Evolutionary conservation across 805 yeast species (phyloP).

Genomic region (Tetrapisispora pingtungensis): DNA sequence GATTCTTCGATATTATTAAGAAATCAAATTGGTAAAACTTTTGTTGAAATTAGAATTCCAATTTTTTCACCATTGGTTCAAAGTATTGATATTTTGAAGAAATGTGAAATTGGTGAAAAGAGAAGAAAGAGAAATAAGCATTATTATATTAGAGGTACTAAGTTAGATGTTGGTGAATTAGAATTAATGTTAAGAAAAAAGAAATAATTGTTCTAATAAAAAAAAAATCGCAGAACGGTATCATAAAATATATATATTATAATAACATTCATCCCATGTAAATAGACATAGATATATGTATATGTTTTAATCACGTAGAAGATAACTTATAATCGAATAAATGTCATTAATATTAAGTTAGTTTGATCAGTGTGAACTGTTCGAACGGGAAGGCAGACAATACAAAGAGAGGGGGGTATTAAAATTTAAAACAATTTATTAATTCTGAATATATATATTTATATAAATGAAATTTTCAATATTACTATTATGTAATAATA

Average conservation of each 20-base stretch:
- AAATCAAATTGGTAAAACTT: constrained; percentile 71
- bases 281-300: neutral
- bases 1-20: constrained; percentile 74
- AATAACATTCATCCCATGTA: neutral
- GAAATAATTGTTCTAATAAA: constrained; percentile 11
- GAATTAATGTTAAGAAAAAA: constrained; percentile 35
- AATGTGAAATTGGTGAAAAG: constrained; percentile 45
- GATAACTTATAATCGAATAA: no score
- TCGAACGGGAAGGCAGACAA: no score
- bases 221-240: no score
- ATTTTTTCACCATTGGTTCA: constrained; percentile 70
- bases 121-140: constrained; percentile 69
- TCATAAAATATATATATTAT: no score
- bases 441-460: no score
- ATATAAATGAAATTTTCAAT: no score
- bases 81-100: constrained; percentile 66
- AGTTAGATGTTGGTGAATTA: constrained; percentile 65
- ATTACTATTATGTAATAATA: no score
- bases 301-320: no score
- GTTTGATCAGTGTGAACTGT: no score
- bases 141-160: constrained; percentile 76
- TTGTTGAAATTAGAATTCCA: constrained; percentile 76
- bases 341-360: no score
- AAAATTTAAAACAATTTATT: no score
- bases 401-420: no score